Base-by-base conservation (phyloP, 305 asterid species). In the Fraxinus nigra region DNA sequence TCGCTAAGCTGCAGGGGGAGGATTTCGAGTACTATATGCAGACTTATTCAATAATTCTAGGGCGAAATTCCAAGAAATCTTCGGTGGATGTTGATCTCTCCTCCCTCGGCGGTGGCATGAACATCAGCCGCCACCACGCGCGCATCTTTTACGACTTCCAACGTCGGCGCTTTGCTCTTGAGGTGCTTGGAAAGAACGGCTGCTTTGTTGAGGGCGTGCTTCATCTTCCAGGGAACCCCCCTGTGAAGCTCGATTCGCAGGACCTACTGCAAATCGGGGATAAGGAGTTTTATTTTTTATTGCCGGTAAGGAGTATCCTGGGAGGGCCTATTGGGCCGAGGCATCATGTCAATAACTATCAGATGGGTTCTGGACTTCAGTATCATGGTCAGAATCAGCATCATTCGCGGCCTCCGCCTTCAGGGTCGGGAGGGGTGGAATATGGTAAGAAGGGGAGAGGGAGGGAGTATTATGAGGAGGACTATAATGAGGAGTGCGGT, bases 21-120 rank as follows among this genome's bases (percentile, higher is more conserved):
- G 99, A 96, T 78, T 96, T 96, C 88, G 99, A 96, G 90, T 95
- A 95, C 86, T 95, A 92, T 84, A 95, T 95, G 99, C 98, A 95
- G 81, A 95, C 98, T 37, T 96, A 96, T 90, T 96, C 98, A 88
- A 96, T 96, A 20, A 82, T 96, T 32, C 90, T 94, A 20, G 98
- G 98, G 77, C 98, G 99, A 33, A 96, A 91, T 87, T 94, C 99
- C 82, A 94, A 94, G 90, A 96, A 96, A 81, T 96, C 99, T 8
- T 85, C 98, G 0, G 99, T 96, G 48, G 98, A 96, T 79, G 98
- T 95, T 79, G 98, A 94, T 83, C 97, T 94, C 85, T 94, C 99
- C 56, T 94, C 99, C 75, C 97, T 96, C 74, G 99, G 98, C 86
- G 99, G 99, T 16, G 98, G 98, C 16, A 94, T 96, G 98, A 96